Base-by-base conservation (phyloP, 2,329 filamentous ascomycete genomes). In the Lasiodiplodia hormozganensis region DNA sequence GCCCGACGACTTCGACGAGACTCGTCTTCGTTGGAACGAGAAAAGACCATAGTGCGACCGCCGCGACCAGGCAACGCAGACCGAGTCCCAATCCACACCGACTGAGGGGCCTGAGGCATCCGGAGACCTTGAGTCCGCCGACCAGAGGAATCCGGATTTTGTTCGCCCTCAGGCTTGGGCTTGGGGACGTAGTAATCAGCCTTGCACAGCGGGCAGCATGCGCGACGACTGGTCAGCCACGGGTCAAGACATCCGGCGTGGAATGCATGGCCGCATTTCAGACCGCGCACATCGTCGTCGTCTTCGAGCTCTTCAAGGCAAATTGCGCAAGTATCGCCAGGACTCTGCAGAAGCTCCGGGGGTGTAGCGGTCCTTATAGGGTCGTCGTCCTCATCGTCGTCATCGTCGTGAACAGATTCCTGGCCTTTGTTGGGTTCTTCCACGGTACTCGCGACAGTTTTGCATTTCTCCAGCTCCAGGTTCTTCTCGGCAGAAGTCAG, bases 241-340 rank as follows among this genome's bases (percentile, higher is more conserved):
- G 96, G 96, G 74, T 99, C 96, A 60, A 99, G 88, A 77, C 96
- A 99, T 49, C 91, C 92, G 62, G 94, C 94, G 78, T 99, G 96
- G 87, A 98, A 99, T 66, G 95, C 94, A 80, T 99, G 96, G n/a
- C 96, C 96, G 76, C 96, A 99, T 4, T 93, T 94, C 70, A 99
- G 83, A 2, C 96, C 96, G 73, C 96, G 92, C 62, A 99, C 90
- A 77, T 99, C 95, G 74, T 98, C 96, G 71, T 97, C 93, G 71
- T 98, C 93, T 78, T 99, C 96, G 21, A 99, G 87, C 0, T 88
- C 91, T 76, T 99, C 96, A 72, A 99, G 91, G 79, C 96, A 99
- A 74, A 99, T 98, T 62, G 96, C 96, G 80, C 96, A 99, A 2
- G 93, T 92, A 77, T 99, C 96, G 53, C 95, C 96, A 0, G 93